These are phyloP conservation scores for Apiotrichum sp. DNA, from an alignment of 1,284 basidiomycete species.

Conservation along the genomic window DNA sequence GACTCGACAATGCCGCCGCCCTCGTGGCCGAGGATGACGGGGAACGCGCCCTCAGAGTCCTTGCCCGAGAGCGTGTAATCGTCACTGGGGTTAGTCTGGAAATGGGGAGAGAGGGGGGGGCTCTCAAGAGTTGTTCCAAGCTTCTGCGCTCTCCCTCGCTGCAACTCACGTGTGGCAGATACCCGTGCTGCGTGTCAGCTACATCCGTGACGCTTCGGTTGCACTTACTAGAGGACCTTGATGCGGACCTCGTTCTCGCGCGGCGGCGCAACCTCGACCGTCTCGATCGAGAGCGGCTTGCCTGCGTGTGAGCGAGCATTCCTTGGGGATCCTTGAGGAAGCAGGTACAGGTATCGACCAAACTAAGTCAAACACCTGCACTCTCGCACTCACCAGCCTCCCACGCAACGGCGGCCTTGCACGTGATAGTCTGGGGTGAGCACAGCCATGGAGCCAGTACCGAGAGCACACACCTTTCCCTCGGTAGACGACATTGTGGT, in stretches of 20 bases:
- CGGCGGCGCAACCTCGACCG: constrained; percentile 89
- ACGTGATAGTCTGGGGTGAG: constrained; percentile 59
- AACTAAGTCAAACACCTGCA: too few species aligned
- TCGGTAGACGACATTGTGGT: constrained; percentile 10
- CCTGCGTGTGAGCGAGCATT: constrained; percentile 14
- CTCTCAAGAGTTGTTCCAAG: too few species aligned
- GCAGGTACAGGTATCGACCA: neutral
- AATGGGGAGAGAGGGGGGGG: neutral
- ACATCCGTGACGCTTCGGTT: neutral
- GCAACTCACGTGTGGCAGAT: constrained; percentile 79
- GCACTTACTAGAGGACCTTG: constrained; percentile 70
- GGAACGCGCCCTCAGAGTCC: constrained; percentile 95
- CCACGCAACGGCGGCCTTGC: constrained; percentile 97
- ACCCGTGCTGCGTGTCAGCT: constrained; percentile 52
- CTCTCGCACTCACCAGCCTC: constrained; percentile 58
- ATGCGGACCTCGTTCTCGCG: constrained; percentile 87
- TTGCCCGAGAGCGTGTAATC: constrained; percentile 94
- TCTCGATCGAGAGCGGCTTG: constrained; percentile 80
- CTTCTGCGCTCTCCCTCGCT: neutral
- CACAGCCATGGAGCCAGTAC: too few species aligned
- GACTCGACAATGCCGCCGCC: constrained; percentile 66
- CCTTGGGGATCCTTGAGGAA: neutral
- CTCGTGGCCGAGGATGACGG: constrained; percentile 89
- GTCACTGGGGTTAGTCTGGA: constrained; percentile 50
- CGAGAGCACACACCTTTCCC: constrained; percentile 12